A percentile compares a stretch with the other conserved stretches of the same genome.
Conservation (phyloP, 768 basidiomycete genomes). For the Sutorius australiensis region DNA sequence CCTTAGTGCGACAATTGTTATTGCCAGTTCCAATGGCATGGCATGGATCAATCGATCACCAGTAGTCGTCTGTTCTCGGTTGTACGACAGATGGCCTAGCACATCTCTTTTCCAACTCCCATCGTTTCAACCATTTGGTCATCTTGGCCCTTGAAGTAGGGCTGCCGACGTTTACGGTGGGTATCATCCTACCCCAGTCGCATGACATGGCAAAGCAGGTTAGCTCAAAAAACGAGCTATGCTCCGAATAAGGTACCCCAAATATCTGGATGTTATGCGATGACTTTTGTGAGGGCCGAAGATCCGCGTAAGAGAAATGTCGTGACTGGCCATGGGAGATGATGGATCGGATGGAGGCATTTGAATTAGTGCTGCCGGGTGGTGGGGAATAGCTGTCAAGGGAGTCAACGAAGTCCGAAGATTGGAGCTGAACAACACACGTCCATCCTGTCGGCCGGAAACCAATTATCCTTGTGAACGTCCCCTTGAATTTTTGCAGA, state of each 20-base stretch:
- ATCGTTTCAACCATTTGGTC: conserved; percentile 82
- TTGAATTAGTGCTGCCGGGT: conserved; percentile 50
- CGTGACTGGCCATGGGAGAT: conserved; percentile 63
- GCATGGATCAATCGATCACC: conserved; percentile 34
- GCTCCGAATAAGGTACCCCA: conserved; percentile 91
- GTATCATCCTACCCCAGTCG: conserved; percentile 85
- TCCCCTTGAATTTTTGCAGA: conserved; percentile 65
- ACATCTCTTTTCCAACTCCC: conserved; percentile 78
- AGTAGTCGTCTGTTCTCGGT: conserved; percentile 44
- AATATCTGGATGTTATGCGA: conserved; percentile 67
- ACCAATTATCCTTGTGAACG: conserved; percentile 69
- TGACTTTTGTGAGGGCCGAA: conserved; percentile 69
- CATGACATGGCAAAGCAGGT: conserved; percentile 93
- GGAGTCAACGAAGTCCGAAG: not conserved
- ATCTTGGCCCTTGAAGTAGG: conserved; percentile 77
- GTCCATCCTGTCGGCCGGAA: conserved; percentile 98
- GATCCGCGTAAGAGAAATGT: conserved; percentile 65
- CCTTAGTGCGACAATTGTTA: not conserved
- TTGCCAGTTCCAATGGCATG: not conserved
- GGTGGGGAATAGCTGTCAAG: conserved; percentile 59
- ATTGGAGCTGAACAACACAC: conserved; percentile 41
- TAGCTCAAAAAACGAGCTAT: conserved; percentile 92
- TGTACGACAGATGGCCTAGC: conserved; percentile 35
- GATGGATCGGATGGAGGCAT: conserved; percentile 64
- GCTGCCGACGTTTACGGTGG: conserved; percentile 88